Conservation (phyloP, 345 rosid genomes). For the Iberis pinnata region DNA sequence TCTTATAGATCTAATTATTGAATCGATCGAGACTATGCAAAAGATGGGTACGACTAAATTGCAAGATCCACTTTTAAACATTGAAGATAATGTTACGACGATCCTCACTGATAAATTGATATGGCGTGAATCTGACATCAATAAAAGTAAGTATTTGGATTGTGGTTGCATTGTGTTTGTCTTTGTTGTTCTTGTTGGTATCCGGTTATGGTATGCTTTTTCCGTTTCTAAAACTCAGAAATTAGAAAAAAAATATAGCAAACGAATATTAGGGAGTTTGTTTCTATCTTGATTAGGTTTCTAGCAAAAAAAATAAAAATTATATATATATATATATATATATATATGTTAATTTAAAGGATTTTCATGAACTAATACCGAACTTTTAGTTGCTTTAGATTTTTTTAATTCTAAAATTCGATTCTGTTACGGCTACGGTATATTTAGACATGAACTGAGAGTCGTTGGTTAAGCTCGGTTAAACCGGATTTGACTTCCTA, state of each 20-base stretch:
- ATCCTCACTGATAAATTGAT: neutral
- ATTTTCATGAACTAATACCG: neutral
- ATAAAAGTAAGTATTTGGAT: neutral
- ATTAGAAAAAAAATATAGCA: no score
- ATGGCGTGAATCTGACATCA: constrained; percentile 9
- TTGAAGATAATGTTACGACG: neutral
- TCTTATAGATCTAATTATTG: neutral
- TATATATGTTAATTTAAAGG: neutral
- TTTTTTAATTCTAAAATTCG: neutral
- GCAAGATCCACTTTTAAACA: neutral
- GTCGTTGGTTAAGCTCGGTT: no score
- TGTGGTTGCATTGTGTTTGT: neutral
- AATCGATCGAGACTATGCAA: neutral
- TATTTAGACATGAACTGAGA: neutral
- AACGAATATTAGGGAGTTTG: no score
- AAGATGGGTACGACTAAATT: neutral
- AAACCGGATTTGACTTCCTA: no score
- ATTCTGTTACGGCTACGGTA: neutral
- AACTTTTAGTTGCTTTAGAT: neutral
- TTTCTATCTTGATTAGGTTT: no score
- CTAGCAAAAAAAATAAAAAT: no score
- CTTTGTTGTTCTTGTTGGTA: neutral
- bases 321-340: neutral
- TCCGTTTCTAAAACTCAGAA: no score
- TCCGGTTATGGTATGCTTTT: no score